A percentile compares a stretch with the other conserved stretches of the same genome.
Evolutionary conservation across 495 filamentous ascomycete genomes (phyloP).

Genomic region (Neurospora sp.): DNA sequence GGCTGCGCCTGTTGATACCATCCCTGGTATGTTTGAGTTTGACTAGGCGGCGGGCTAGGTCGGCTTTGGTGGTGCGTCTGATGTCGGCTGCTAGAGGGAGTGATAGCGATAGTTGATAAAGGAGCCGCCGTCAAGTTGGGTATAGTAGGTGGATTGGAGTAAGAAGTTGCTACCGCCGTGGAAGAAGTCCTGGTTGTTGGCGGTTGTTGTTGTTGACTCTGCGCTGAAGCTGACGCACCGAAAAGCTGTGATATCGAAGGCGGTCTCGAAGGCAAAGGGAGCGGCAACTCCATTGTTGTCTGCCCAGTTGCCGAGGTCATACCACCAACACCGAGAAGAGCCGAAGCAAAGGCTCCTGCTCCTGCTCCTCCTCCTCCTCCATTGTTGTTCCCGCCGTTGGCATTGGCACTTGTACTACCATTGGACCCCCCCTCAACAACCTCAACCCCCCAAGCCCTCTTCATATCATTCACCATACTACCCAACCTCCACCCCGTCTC

Average conservation of each 20-base stretch:
- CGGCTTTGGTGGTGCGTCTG: not conserved
- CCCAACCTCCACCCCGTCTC: conserved; percentile 71
- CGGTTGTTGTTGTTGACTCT: not conserved
- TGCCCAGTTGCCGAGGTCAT: not conserved
- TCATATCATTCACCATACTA: conserved; percentile 57
- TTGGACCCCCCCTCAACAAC: not conserved
- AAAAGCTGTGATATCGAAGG: not conserved
- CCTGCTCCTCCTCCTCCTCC: not conserved
- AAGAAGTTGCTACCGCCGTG: not conserved
- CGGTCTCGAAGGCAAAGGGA: not conserved
- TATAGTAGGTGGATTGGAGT: not conserved
- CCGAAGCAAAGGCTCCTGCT: not conserved
- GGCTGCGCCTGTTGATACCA: not conserved
- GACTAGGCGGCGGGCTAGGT: not conserved
- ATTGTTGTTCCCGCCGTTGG: not conserved
- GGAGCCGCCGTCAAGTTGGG: not conserved
- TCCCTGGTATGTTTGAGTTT: not conserved
- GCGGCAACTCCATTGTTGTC: not conserved
- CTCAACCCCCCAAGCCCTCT: conserved; percentile 49
- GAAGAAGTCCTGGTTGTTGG: not conserved
- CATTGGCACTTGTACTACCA: not conserved
- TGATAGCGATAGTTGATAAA: not conserved
- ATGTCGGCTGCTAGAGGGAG: not conserved
- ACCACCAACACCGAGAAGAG: not conserved
- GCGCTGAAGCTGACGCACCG: not conserved